These are phyloP conservation scores for Phlebiopsis gigantea DNA, from an alignment of 768 basidiomycete species.

Conservation along the genomic window DNA sequence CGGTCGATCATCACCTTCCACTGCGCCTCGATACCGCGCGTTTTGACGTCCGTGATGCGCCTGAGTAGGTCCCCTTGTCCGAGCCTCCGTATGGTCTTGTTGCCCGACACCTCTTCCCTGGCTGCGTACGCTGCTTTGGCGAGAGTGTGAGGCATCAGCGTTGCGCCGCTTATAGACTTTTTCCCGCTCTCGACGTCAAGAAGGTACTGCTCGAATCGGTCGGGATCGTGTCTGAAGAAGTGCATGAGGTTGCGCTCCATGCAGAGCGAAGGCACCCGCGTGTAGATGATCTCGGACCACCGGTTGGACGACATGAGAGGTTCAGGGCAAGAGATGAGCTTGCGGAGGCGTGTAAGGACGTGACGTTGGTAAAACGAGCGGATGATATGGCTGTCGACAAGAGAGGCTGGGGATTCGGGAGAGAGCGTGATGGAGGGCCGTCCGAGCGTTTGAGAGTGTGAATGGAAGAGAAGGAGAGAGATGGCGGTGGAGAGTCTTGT, in stretches of 20 bases:
- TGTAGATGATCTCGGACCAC: constrained; percentile 55
- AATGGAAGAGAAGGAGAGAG: constrained; percentile 42
- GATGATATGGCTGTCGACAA: constrained; percentile 36
- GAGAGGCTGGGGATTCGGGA: constrained; percentile 26
- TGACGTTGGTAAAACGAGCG: constrained; percentile 56
- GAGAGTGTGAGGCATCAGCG: constrained; percentile 61
- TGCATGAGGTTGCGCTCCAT: constrained; percentile 52
- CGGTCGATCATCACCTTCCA: constrained; percentile 56
- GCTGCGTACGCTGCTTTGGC: constrained; percentile 32
- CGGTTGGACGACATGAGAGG: constrained; percentile 55
- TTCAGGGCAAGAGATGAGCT: constrained; percentile 43
- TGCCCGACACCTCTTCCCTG: background rate
- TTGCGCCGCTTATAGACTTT: constrained; percentile 57
- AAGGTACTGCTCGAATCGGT: constrained; percentile 56
- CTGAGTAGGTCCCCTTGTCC: constrained; percentile 24
- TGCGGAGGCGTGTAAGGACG: constrained; percentile 54
- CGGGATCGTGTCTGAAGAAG: constrained; percentile 55
- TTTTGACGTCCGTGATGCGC: constrained; percentile 29
- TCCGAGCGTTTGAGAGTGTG: constrained; percentile 22
- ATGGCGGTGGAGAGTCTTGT: constrained; percentile 67
- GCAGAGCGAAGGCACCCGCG: constrained; percentile 52
- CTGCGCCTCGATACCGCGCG: constrained; percentile 54
- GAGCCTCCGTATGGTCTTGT: background rate
- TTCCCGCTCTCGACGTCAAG: constrained; percentile 49
- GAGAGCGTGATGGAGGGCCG: constrained; percentile 15